Evolutionary conservation across 2,329 filamentous ascomycete species (phyloP), one percentile per base, ranked within the genome.

Genomic region (Colletotrichum sp.): DNA sequence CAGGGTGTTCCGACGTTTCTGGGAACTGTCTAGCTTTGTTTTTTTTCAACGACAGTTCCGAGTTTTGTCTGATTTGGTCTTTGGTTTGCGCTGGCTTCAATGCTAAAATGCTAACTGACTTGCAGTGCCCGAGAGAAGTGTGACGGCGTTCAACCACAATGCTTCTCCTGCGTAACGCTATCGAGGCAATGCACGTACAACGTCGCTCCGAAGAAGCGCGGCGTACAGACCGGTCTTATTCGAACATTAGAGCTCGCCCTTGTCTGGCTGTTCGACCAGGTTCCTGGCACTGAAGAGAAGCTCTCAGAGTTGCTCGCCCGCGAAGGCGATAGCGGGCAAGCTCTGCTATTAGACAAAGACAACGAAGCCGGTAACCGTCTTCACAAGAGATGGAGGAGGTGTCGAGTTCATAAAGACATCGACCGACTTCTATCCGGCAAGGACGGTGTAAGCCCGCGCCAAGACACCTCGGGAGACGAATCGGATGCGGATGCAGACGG

Each of bases 201-300:
- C 76, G 89, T 93, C 70, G 92, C 91, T 70, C 92, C 93, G 9
- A 95, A 95, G 83, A 95, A 95, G 82, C 89, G 94, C 77, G 94
- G 94, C 6, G 91, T 96, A 13, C 94, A 94, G 79, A 94, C 94
- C n/a, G 94, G 94, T 18, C 95, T 96, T 80, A 93, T 96, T 70
- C 90, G 94, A 38, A 93, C 93, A 0, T 86, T 96, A 21, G 94
- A 96, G 82, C 83, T 94, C 58, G 89, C 93, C 12, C 87, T 94
- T 70, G 93, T 92, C 15, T 92, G 92, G 87, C 84, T 94, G 2
- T 93, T 95, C 76, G 89, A 91, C 75, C 89, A 90, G 70, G 88
- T 92, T 43, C 88, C 91, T 16, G 91, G 89, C 12, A 89, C 88
- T 64, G 93, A 94, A 82, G 86, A 88, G 67, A 87, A 88, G 16